Percentiles rank a stretch among this genome's conserved stretches.
phyloP scores from a whole-genome alignment of 2,329 filamentous ascomycete genomes.

The Sporothrix variecibatus region DNA sequence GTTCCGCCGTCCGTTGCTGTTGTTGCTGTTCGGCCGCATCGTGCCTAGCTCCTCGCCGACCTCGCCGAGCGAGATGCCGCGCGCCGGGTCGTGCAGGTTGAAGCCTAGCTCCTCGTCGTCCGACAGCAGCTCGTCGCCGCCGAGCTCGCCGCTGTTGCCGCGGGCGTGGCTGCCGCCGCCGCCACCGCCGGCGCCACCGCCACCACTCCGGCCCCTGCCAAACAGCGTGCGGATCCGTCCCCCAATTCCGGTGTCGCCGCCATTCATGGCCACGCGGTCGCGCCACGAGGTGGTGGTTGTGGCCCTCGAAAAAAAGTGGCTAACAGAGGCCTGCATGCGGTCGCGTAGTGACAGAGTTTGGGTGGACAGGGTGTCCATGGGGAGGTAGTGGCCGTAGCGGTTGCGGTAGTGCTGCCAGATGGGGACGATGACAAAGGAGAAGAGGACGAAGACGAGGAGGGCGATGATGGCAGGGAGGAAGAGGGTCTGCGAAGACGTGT shows the following conservation, averaged over 20 bases:
- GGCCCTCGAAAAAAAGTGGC: slow-evolving; percentile 40
- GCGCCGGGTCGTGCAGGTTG: background rate
- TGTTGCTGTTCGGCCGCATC: slow-evolving; percentile 46
- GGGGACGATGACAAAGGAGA: slow-evolving; percentile 67
- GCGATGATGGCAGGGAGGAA: slow-evolving; percentile 71
- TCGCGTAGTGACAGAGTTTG: slow-evolving; percentile 58
- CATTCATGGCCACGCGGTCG: slow-evolving; percentile 43
- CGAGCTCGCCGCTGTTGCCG: slow-evolving; percentile 28
- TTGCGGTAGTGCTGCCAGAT: slow-evolving; percentile 69
- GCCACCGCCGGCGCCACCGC: too few species aligned
- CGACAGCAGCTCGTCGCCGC: slow-evolving; percentile 46
- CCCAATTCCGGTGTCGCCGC: slow-evolving; percentile 34
- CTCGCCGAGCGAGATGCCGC: slow-evolving; percentile 42
- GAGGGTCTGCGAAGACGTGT: slow-evolving; percentile 57
- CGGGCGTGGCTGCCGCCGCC: background rate
- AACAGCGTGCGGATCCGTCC: slow-evolving; percentile 22
- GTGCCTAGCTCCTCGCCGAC: slow-evolving; percentile 71
- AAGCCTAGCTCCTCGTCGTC: slow-evolving; percentile 41
- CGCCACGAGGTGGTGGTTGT: slow-evolving; percentile 51
- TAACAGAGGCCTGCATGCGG: slow-evolving; percentile 48
- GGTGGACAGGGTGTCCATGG: slow-evolving; percentile 63
- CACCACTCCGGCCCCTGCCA: slow-evolving; percentile 25
- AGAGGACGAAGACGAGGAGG: slow-evolving; percentile 65
- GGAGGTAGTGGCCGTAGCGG: slow-evolving; percentile 74
- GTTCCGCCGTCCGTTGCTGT: slow-evolving; percentile 37